Percentiles rank a stretch among this genome's conserved stretches.
Evolutionary conservation across 2,329 filamentous ascomycete genomes (phyloP).

Genomic region (Tympanopsis confertula): DNA sequence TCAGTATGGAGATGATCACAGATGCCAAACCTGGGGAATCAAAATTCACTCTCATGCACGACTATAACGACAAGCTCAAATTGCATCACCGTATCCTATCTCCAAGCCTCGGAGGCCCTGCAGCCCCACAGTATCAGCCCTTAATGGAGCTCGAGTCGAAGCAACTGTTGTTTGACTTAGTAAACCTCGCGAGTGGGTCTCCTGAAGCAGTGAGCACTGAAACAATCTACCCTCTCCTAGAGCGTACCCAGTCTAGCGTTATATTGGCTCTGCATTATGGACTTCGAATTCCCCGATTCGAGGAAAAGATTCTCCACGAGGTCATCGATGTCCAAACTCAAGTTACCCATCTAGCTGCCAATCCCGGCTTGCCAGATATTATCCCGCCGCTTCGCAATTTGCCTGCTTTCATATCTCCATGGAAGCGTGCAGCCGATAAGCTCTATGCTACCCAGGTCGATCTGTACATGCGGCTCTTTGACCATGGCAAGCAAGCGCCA

Average conservation of each 20-base stretch:
- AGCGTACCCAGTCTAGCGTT: neutral
- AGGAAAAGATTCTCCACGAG: neutral
- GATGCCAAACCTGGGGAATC: constrained; percentile 8
- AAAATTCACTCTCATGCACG: constrained; percentile 9
- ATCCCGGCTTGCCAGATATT: constrained; percentile 1
- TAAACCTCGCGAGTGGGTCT: neutral
- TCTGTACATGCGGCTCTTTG: constrained; percentile 9
- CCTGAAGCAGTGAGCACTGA: neutral
- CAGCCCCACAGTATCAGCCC: neutral
- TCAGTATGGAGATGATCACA: constrained; percentile 12
- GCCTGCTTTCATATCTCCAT: constrained; percentile 1
- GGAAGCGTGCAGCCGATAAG: constrained; percentile 8
- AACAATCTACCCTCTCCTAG: neutral
- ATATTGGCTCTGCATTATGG: constrained; percentile 2
- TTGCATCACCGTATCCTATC: constrained; percentile 2
- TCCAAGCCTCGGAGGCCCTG: constrained; percentile 1
- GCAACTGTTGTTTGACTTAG: constrained; percentile 1
- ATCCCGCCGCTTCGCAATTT: constrained; percentile 1
- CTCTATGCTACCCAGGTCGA: constrained; percentile 7
- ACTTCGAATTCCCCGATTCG: neutral
- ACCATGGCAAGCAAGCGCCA: constrained; percentile 5
- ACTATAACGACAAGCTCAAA: constrained; percentile 1
- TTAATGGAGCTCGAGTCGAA: constrained; percentile 1
- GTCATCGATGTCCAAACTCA: neutral
- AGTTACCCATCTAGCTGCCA: neutral